Percentiles rank a stretch among this genome's conserved stretches.
Evolutionary conservation across 176 grass and related monocot genomes (phyloP).

Genomic region (Carex pumila): DNA sequence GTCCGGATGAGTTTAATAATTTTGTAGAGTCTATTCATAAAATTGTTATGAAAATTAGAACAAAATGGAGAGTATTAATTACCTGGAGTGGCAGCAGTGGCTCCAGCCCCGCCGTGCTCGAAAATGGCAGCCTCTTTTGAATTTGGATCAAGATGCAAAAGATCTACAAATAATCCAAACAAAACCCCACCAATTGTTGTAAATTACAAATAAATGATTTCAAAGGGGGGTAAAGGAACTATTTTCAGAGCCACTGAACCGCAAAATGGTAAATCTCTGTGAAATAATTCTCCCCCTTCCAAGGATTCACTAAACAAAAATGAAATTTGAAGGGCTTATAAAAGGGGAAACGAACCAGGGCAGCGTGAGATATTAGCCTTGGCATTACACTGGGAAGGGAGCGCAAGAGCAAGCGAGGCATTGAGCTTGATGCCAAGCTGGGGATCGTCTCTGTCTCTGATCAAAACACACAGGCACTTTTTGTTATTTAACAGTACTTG

Average conservation of each 20-base stretch:
- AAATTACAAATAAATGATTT: background rate
- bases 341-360: constrained; percentile 37
- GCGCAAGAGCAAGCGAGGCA: constrained; percentile 62
- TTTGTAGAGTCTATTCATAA: background rate
- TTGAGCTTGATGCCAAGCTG: constrained; percentile 85
- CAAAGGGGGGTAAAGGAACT: background rate
- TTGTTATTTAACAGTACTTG: constrained; percentile 66
- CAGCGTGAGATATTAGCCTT: constrained; percentile 75
- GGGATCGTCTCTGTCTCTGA: constrained; percentile 83
- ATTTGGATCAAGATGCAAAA: constrained; percentile 68
- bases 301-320: background rate
- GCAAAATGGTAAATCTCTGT: background rate
- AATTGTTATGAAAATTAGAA: background rate
- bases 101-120: constrained; percentile 40
- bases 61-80: background rate
- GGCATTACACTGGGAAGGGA: constrained; percentile 56
- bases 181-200: background rate
- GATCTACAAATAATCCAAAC: constrained; percentile 33
- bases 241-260: background rate
- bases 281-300: background rate
- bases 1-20: too few relatives aligned
- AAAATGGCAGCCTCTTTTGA: constrained; percentile 81
- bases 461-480: constrained; percentile 87
- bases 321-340: background rate
- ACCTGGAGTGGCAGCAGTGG: constrained; percentile 40